These are phyloP conservation scores for Talaromyces sp. DNA, from an alignment of 2,329 filamentous ascomycete genomes.

Conservation along the genomic window DNA sequence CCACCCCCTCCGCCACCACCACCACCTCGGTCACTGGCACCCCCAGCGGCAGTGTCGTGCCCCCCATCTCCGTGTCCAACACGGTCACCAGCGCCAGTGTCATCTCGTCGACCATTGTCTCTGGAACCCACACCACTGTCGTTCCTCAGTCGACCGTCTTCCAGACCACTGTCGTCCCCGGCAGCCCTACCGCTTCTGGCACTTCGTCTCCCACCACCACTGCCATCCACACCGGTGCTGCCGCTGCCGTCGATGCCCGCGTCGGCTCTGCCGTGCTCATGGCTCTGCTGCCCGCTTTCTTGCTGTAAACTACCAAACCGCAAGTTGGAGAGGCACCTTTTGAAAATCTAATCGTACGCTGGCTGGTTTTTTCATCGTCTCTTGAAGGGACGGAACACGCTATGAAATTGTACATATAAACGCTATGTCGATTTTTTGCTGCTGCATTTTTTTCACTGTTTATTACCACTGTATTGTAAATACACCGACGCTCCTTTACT, in stretches of 20 bases:
- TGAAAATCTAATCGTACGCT: neutral
- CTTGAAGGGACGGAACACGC: neutral
- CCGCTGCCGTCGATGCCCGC: neutral
- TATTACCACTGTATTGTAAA: neutral
- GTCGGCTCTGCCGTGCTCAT: neutral
- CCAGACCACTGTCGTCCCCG: conserved; percentile 10
- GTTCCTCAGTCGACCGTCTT: conserved; percentile 9
- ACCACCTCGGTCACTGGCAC: neutral
- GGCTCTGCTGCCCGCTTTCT: conserved; percentile 6
- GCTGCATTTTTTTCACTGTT: neutral
- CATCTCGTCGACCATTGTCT: conserved; percentile 7
- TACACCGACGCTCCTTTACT: neutral
- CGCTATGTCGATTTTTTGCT: neutral
- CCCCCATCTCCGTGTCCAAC: conserved; percentile 3
- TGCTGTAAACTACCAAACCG: no score
- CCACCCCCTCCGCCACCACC: neutral
- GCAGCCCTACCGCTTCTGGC: neutral
- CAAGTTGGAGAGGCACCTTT: neutral
- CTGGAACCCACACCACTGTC: conserved; percentile 1
- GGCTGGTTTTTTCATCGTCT: neutral
- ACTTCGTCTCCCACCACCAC: conserved; percentile 1
- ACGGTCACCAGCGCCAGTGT: conserved; percentile 8
- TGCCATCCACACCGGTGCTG: conserved; percentile 1
- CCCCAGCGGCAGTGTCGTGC: conserved; percentile 3
- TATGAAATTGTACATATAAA: neutral